phyloP scores from a whole-genome alignment of 2,329 filamentous ascomycete genomes.

The Cercospora zeina region DNA sequence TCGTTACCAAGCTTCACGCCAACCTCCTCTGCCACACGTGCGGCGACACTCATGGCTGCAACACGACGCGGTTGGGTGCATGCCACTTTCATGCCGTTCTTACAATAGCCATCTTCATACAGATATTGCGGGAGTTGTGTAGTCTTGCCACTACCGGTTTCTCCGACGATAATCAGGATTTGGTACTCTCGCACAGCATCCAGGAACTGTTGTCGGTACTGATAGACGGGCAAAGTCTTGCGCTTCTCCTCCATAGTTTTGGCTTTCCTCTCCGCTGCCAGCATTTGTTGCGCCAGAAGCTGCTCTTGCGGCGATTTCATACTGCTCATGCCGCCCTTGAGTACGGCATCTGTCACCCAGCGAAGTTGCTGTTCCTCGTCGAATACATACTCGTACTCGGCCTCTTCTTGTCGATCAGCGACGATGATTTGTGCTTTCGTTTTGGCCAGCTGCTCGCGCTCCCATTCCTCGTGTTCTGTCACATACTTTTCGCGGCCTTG shows the following conservation, averaged over 20 bases:
- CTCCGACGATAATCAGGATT: conserved; percentile 86
- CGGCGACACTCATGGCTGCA: conserved; percentile 95
- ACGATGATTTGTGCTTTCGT: conserved; percentile 82
- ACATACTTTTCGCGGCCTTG: conserved; percentile 85
- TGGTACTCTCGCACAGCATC: conserved; percentile 84
- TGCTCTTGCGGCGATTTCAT: conserved; percentile 73
- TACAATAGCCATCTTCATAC: conserved; percentile 86
- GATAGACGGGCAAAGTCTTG: conserved; percentile 86
- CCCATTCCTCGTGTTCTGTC: conserved; percentile 96
- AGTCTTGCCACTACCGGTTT: conserved; percentile 93
- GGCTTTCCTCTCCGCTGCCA: conserved; percentile 85
- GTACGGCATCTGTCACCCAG: conserved; percentile 72
- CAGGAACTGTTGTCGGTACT: conserved; percentile 81
- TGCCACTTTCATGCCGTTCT: conserved; percentile 78
- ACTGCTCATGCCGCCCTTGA: conserved; percentile 69
- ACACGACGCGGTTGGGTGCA: conserved; percentile 95
- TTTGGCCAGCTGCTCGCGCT: conserved; percentile 82
- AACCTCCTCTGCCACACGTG: conserved; percentile 92
- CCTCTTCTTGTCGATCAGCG: conserved; percentile 71
- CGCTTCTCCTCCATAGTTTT: conserved; percentile 87
- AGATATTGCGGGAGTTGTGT: conserved; percentile 94
- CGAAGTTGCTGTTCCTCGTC: conserved; percentile 86
- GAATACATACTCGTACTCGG: conserved; percentile 89
- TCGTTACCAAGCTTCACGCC: conserved; percentile 86
- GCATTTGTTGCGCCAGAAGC: conserved; percentile 75